Base-by-base conservation (phyloP, 345 rosid genomes). In the Angophora floribunda region DNA sequence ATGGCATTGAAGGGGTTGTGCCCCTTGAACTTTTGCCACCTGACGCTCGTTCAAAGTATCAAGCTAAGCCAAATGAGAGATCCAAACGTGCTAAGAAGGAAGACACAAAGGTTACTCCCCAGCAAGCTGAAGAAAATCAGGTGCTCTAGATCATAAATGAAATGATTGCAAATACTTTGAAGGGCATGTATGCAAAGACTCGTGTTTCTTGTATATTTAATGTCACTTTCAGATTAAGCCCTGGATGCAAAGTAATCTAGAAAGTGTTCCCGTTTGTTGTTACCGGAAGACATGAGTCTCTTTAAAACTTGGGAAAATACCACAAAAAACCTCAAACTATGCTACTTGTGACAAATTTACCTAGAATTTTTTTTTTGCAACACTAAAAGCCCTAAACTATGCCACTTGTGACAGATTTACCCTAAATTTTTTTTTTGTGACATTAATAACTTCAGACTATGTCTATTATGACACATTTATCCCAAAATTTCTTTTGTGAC, bases 1-100 rank as follows among this genome's bases (percentile, higher is more conserved):
- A 92, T 87, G 99, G 99, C 51, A 95, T 98, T 84, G 99, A 97
- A 93, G 99, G 99, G 88, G 98, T 98, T 88, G 99, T 98, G 88
- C 99, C 98, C 65, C 91, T 95, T 84, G 99, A 98, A 87, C 95
- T 98, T 85, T 93, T 98, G 92, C 95, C 98, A 6, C 90, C 94
- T 21, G 94, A 95, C 82, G 97, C 94, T 55, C 95, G 95, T 75
- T 93, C 99, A 75, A 96, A 96, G 92, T 97, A 94, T 90, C 97
- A 96, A 92, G 95, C 96, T 88, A 97, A 97, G 91, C 95, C 97
- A n/a, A 95, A 88, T 86, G 99, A 98, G 52, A 95, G 94, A 87
- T 92, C 98, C 26, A 96, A 97, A 90, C 99, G 99, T 84, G 98
- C 97, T 51, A 98, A 93, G 91, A 98, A 95, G 91, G 99, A 98